Base-by-base conservation (phyloP, 225 moss, liverwort and hornwort genomes). In the Pseudisothecium myosuroides region DNA sequence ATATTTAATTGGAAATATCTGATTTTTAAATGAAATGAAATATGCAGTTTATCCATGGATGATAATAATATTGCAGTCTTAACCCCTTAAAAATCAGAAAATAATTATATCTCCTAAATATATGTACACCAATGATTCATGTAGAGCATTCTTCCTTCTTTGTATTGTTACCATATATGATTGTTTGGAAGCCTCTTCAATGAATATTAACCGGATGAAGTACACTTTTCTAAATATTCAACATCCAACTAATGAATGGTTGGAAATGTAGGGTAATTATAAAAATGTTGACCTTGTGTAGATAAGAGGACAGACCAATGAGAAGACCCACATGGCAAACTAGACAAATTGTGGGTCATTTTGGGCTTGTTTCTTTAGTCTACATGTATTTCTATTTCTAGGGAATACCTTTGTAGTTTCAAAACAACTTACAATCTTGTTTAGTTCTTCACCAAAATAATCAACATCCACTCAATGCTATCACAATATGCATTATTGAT, bases 261-360 rank as follows among this genome's bases (percentile, higher is more conserved):
- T 23, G 23, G 32, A 2, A 54, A 36, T 52, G 36, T 9, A 54
- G 12, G 32, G 2, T 49, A 75, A 31, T 49, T 49, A 12, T 34
- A 50, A 2, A 76, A 50, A 34, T 32, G 21, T 32, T 24, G 15
- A 55, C 1, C 9, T 1, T 0, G 1, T 2, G 9, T 5, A 37
- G 9, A 16, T 36, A 37, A 78, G 14, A 15, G 0, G 16, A 78
- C 16, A 55, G 10, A 78, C 6, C 5, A 24, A 16, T 16, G 4
- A 26, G 1, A 78, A 55, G 24, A 55, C 10, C 14, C 5, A 2
- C 4, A 6, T 36, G 2, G 7, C 6, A 77, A 36, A 54, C 6
- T 23, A 36, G 9, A 77, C 1, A 0, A 36, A 0, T 37, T 54
- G 10, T 14, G 11, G 22, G 2, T 52, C 34, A 50, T 50, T 32